Conservation (phyloP, 1,139 yeast species). For the Eremothecium cymbalariae region DNA sequence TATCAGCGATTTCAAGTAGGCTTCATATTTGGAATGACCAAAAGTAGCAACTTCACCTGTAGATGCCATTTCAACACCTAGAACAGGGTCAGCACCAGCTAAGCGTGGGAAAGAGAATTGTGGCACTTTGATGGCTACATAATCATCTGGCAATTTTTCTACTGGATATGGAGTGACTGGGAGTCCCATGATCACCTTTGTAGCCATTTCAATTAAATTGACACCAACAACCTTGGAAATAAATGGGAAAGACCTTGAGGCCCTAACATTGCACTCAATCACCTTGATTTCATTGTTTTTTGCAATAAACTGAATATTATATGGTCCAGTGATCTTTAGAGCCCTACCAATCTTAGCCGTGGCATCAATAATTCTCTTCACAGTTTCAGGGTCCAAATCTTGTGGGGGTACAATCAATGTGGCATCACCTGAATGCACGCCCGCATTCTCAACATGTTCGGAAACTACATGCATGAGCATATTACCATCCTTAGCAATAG, state of each 20-base stretch:
- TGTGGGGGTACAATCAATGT: slow-evolving; percentile 96
- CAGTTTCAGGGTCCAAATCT: slow-evolving; percentile 88
- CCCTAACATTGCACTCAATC: slow-evolving; percentile 97
- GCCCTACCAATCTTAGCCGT: slow-evolving; percentile 96
- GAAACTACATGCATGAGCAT: slow-evolving; percentile 96
- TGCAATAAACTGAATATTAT: slow-evolving; percentile 92
- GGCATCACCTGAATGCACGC: slow-evolving; percentile 99
- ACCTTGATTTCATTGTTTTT: slow-evolving; percentile 91
- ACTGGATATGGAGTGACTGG: slow-evolving; percentile 87
- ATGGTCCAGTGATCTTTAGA: slow-evolving; percentile 95
- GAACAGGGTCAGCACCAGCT: slow-evolving; percentile 97
- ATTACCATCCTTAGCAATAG: slow-evolving; percentile 93
- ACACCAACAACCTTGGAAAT: slow-evolving; percentile 97
- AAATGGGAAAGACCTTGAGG: slow-evolving; percentile 97
- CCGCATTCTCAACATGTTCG: slow-evolving; percentile 98
- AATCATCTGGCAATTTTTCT: slow-evolving; percentile 79
- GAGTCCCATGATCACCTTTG: slow-evolving; percentile 87
- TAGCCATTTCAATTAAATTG: slow-evolving; percentile 94
- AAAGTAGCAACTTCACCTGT: slow-evolving; percentile 99
- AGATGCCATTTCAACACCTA: slow-evolving; percentile 99
- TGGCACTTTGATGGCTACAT: slow-evolving; percentile 96
- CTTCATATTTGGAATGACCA: slow-evolving; percentile 94
- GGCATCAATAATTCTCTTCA: slow-evolving; percentile 82
- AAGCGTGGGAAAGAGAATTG: slow-evolving; percentile 96
- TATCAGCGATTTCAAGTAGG: slow-evolving; percentile 86